phyloP scores from a whole-genome alignment of 2,329 filamentous ascomycete species.

The Penicillium sp. region DNA sequence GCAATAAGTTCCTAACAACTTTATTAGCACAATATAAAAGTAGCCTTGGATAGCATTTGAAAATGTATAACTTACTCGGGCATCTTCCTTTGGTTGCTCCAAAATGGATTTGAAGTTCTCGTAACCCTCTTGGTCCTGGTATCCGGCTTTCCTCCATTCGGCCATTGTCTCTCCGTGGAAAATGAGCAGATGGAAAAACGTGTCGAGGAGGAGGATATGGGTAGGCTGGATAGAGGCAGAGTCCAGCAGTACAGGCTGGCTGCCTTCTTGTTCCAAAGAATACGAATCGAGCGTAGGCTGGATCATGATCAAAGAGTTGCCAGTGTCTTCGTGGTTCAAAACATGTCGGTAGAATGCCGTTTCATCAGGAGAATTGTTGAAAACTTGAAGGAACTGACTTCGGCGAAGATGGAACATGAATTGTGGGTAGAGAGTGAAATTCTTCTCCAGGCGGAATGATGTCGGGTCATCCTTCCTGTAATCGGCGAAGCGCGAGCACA shows the following conservation, averaged over 20 bases:
- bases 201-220: slow-evolving; percentile 90
- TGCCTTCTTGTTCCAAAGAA: slow-evolving; percentile 91
- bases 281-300: slow-evolving; percentile 97
- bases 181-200: slow-evolving; percentile 99
- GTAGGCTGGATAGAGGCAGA: slow-evolving; percentile 94
- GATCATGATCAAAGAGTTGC: slow-evolving; percentile 97
- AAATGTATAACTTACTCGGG: slow-evolving; percentile 61
- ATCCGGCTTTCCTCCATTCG: slow-evolving; percentile 96
- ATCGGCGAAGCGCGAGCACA: slow-evolving; percentile 95
- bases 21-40: not conserved
- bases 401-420: slow-evolving; percentile 99
- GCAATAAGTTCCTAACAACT: slow-evolving; percentile 77
- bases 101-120: slow-evolving; percentile 89
- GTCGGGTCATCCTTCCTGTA: slow-evolving; percentile 98
- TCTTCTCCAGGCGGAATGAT: slow-evolving; percentile 95
- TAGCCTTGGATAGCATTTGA: not conserved
- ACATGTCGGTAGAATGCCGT: slow-evolving; percentile 99
- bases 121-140: slow-evolving; percentile 96
- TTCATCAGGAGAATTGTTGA: slow-evolving; percentile 99
- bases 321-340: slow-evolving; percentile 93
- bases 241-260: slow-evolving; percentile 88
- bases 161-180: slow-evolving; percentile 98
- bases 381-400: slow-evolving; percentile 96
- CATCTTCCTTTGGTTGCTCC: slow-evolving; percentile 94
- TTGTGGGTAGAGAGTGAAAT: slow-evolving; percentile 97